Percentiles rank a stretch among this genome's conserved stretches.
Evolutionary conservation across 2,329 filamentous ascomycete genomes (phyloP).

Genomic region (Ascochyta pisi): DNA sequence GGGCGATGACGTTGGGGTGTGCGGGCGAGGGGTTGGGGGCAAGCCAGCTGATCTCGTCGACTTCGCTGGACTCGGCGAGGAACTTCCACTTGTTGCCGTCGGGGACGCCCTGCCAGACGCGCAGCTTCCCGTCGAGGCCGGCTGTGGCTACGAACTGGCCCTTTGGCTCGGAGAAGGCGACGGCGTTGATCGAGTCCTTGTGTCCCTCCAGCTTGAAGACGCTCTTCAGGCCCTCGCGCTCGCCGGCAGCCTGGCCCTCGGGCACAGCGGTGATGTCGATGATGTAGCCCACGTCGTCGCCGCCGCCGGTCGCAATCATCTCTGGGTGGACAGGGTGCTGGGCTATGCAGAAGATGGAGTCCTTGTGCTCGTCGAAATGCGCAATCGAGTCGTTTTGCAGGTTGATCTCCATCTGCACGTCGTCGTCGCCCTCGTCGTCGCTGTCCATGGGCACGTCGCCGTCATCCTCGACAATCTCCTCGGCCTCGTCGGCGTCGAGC

Average conservation of each 20-base stretch:
- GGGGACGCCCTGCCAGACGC: slow-evolving; percentile 67
- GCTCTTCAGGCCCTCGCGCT: slow-evolving; percentile 66
- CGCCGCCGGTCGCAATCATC: slow-evolving; percentile 86
- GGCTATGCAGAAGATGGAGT: slow-evolving; percentile 93
- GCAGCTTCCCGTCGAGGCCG: slow-evolving; percentile 83
- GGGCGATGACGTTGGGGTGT: slow-evolving; percentile 80
- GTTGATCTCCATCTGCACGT: slow-evolving; percentile 70
- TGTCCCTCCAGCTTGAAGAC: slow-evolving; percentile 86
- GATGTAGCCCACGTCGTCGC: slow-evolving; percentile 85
- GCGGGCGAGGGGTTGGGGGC: slow-evolving; percentile 72
- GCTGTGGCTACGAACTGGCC: slow-evolving; percentile 88
- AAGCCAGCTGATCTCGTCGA: slow-evolving; percentile 95
- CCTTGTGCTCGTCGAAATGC: slow-evolving; percentile 88
- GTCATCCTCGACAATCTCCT: slow-evolving; percentile 73
- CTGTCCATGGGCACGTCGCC: slow-evolving; percentile 83
- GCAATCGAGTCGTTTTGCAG: slow-evolving; percentile 92
- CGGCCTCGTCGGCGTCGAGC: slow-evolving; percentile 77
- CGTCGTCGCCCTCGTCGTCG: slow-evolving; percentile 65
- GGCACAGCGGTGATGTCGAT: slow-evolving; percentile 73
- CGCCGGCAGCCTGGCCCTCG: slow-evolving; percentile 66
- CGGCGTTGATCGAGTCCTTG: slow-evolving; percentile 86
- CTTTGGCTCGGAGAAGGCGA: slow-evolving; percentile 81
- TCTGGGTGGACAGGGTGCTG: slow-evolving; percentile 82
- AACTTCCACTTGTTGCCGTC: slow-evolving; percentile 67
- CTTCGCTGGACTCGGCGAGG: slow-evolving; percentile 82